These are phyloP conservation scores for Crithidia fasciculata DNA, from an alignment of 208 protist genomes.

Conservation along the genomic window DNA sequence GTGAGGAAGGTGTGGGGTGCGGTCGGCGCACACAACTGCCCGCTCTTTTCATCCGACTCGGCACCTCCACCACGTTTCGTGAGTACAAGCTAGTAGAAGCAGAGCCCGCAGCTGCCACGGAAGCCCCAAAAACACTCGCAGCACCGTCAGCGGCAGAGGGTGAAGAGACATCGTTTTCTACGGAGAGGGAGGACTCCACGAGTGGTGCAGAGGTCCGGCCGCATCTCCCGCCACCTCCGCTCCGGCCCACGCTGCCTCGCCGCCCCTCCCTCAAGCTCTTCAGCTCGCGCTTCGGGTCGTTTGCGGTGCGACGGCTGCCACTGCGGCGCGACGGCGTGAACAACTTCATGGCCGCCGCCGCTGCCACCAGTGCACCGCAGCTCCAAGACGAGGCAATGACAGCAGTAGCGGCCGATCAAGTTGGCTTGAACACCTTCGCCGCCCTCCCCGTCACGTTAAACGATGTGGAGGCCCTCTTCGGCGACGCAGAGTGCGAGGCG, in stretches of 20 bases:
- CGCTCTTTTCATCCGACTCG: conserved; percentile 54
- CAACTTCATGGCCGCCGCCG: not conserved
- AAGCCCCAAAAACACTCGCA: too few species aligned
- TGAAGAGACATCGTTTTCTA: not conserved
- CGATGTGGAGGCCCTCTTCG: too few species aligned
- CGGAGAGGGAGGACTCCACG: not conserved
- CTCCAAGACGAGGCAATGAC: not conserved
- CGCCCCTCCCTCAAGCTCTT: conserved; percentile 20
- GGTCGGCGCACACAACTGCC: conserved; percentile 11
- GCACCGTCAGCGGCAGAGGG: not conserved
- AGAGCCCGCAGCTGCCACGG: not conserved
- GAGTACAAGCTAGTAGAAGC: conserved; percentile 38
- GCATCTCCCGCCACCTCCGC: conserved; percentile 4
- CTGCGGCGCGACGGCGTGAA: not conserved
- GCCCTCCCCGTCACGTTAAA: too few species aligned
- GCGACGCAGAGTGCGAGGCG: not conserved
- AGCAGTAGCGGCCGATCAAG: not conserved
- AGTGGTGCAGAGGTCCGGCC: not conserved
- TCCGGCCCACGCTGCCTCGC: conserved; percentile 1
- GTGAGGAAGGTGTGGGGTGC: not conserved
- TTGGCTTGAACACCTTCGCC: too few species aligned
- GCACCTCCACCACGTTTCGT: conserved; percentile 53
- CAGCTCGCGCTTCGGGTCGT: not conserved
- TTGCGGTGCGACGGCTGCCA: conserved; percentile 2
- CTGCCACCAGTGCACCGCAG: not conserved